These are phyloP conservation scores for Lipomyces lipofer DNA, from an alignment of 805 yeast species.

Conservation along the genomic window DNA sequence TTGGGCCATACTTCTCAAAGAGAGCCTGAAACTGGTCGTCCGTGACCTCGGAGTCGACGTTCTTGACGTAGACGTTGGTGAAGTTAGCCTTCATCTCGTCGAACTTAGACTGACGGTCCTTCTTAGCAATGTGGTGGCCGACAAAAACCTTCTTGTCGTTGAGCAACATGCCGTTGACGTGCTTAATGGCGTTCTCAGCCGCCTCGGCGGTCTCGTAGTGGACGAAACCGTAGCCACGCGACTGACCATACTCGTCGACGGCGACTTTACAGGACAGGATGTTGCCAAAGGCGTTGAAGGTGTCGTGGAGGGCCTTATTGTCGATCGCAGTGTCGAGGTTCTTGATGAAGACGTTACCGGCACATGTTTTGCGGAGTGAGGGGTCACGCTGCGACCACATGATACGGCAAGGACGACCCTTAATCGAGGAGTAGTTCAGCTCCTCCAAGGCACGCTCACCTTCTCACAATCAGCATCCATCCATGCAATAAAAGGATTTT, in stretches of 20 bases:
- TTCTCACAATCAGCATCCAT: neutral
- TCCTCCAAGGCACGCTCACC: conserved; percentile 85
- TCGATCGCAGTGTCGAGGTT: conserved; percentile 97
- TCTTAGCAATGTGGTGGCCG: conserved; percentile 88
- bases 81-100: conserved; percentile 88
- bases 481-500: neutral
- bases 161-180: conserved; percentile 96
- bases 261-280: conserved; percentile 97
- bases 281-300: conserved; percentile 94
- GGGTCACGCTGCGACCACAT: conserved; percentile 99
- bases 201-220: conserved; percentile 92
- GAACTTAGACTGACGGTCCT: conserved; percentile 90
- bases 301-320: conserved; percentile 97
- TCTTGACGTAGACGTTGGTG: conserved; percentile 95
- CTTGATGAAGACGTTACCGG: conserved; percentile 96
- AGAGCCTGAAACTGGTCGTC: conserved; percentile 56
- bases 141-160: conserved; percentile 95
- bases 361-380: conserved; percentile 87
- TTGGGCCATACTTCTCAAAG: conserved; percentile 71
- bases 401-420: conserved; percentile 96
- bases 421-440: conserved; percentile 89
- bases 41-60: conserved; percentile 70
- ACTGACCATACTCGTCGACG: conserved; percentile 83
- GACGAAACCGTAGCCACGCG: conserved; percentile 96
- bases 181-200: conserved; percentile 92